Base-by-base conservation (phyloP, 768 basidiomycete genomes). In the Hysterangium stoloniferum region DNA sequence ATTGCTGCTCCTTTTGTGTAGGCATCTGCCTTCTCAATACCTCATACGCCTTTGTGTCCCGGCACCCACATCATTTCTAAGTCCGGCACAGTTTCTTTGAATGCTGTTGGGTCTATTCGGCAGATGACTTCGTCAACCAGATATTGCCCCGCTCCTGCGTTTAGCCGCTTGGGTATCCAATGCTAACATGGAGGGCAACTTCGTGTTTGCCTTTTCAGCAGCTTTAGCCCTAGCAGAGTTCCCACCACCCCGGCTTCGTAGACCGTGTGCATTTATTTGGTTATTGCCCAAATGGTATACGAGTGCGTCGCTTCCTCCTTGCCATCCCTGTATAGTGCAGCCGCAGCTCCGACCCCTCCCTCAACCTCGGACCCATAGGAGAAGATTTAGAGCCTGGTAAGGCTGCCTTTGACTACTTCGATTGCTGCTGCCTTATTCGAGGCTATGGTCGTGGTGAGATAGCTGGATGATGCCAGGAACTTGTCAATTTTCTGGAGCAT, bases 1-100 rank as follows among this genome's bases (percentile, higher is more conserved):
- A 22, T 37, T 5, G 55, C 55, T 29, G 56, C 55, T 19, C 20
- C 20, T 31, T 52, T 56, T 2, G 56, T 55, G 28, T 53, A 32
- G 20, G 13, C 22, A 37, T 57, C 54, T 13, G 48, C 41, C 17
- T 4, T 25, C 28, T 57, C 54, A 35, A 56, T 57, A 3, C 55
- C 56, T 15, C 20, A 48, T 9, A 55, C 29, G 11, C 36, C 55
- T 7, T 40, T 34, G 49, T 57, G 56, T n/a, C 55, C 54, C 8
- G 56, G 56, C 1, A 52, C 34, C 56, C 55, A 57, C 25, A 15
- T 44, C 7, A 56, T 19, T 20, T 13, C 35, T 6, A 48, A n/a
- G n/a, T n/a, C n/a, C n/a, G 54, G 40, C 50, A 32, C 38, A 8
- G 9, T 41, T 41, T 41, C 38, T 20, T 22, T 20, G 20, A 22